Percentiles rank a stretch among this genome's conserved stretches.
phyloP scores from a whole-genome alignment of 2,329 filamentous ascomycete genomes.

The Whalleya microplaca region DNA sequence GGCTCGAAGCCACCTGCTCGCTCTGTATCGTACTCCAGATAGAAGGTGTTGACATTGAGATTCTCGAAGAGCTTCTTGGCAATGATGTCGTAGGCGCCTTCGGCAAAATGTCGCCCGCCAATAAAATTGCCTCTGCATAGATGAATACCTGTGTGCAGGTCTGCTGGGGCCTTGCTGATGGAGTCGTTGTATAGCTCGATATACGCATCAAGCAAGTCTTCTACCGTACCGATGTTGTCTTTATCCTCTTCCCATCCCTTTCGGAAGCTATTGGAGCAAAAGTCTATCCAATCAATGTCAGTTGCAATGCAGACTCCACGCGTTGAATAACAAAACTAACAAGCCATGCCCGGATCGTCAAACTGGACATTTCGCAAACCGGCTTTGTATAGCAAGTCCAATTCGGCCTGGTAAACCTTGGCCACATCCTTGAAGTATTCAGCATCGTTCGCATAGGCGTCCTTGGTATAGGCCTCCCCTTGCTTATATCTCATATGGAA shows the following conservation, averaged over 20 bases:
- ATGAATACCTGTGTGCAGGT: slow-evolving; percentile 79
- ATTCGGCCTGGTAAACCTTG: slow-evolving; percentile 66
- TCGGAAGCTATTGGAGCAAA: slow-evolving; percentile 74
- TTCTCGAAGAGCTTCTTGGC: slow-evolving; percentile 67
- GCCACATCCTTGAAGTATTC: slow-evolving; percentile 70
- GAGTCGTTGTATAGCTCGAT: slow-evolving; percentile 77
- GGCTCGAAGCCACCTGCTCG: slow-evolving; percentile 70
- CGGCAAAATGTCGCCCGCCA: slow-evolving; percentile 66
- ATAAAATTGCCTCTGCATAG: slow-evolving; percentile 73
- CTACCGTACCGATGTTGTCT: slow-evolving; percentile 68
- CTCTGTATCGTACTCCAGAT: slow-evolving; percentile 70
- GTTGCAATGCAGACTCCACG: background rate
- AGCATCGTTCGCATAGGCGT: slow-evolving; percentile 59
- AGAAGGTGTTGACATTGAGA: slow-evolving; percentile 68
- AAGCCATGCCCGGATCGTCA: slow-evolving; percentile 69
- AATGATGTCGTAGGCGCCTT: slow-evolving; percentile 69
- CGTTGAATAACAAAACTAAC: slow-evolving; percentile 45
- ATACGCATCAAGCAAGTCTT: slow-evolving; percentile 75
- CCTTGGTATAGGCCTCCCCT: slow-evolving; percentile 57
- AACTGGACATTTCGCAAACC: slow-evolving; percentile 70
- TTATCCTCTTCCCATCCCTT: slow-evolving; percentile 69
- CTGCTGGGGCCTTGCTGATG: slow-evolving; percentile 63
- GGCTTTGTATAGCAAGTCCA: slow-evolving; percentile 63
- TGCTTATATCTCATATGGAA: slow-evolving; percentile 63
- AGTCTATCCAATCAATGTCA: slow-evolving; percentile 53